Evolutionary conservation across 345 rosid species (phyloP).

Genomic region (Passiflora organensis): DNA sequence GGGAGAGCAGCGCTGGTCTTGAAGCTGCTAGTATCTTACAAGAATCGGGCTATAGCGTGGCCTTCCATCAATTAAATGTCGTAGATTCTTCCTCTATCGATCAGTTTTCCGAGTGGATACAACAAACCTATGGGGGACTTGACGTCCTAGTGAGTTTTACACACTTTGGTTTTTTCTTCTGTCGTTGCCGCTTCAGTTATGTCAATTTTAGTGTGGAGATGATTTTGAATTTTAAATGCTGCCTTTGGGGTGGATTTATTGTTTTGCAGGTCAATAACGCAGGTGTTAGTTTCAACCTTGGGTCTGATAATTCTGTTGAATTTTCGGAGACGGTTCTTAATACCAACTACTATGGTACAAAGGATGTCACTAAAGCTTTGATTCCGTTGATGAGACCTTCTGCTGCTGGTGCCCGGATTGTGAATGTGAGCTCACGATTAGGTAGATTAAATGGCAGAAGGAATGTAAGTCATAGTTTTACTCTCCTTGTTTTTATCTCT

Average conservation of each 20-base stretch:
- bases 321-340: conserved; percentile 50
- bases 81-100: conserved; percentile 50
- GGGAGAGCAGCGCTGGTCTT: conserved; percentile 65
- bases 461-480: conserved; percentile 52
- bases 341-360: conserved; percentile 84
- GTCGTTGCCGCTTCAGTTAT: not conserved
- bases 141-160: conserved; percentile 62
- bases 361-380: conserved; percentile 68
- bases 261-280: conserved; percentile 82
- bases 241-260: conserved; percentile 8
- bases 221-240: conserved; percentile 3
- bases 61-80: conserved; percentile 73
- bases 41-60: conserved; percentile 82
- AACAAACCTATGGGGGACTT: conserved; percentile 51
- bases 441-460: conserved; percentile 77
- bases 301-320: conserved; percentile 71
- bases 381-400: conserved; percentile 77
- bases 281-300: conserved; percentile 78
- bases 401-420: conserved; percentile 70
- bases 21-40: conserved; percentile 75
- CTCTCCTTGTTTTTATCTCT: not conserved
- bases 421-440: conserved; percentile 79
- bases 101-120: conserved; percentile 57
- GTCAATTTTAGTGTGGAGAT: not conserved
- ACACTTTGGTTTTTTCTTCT: not conserved